Evolutionary conservation across 176 grass and related monocot genomes (phyloP).

Genomic region (Phoenix dactylifera): DNA sequence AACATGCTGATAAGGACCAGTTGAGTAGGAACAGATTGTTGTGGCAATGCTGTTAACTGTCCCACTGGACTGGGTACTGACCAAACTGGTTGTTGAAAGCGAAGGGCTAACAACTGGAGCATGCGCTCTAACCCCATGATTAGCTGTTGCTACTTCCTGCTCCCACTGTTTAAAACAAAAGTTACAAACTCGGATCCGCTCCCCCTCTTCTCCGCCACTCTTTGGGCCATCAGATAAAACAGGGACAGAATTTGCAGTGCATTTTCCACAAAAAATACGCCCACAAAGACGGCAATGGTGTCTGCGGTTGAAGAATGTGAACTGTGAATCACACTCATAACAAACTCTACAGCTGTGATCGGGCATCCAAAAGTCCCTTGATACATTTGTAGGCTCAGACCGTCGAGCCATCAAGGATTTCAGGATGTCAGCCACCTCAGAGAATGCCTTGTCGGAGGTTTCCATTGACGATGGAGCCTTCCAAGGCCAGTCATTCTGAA

Average conservation of each 20-base stretch:
- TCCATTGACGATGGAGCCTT: conserved; percentile 36
- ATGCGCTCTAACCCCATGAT: conserved; percentile 11
- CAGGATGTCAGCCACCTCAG: conserved; percentile 52
- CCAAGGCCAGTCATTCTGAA: neutral
- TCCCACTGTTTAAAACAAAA: conserved; percentile 86
- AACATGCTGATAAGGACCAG: conserved; percentile 42
- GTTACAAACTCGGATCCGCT: conserved; percentile 67
- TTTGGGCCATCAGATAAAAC: conserved; percentile 26
- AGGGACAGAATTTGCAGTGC: conserved; percentile 67
- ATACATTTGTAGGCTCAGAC: conserved; percentile 64
- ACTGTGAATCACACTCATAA: conserved; percentile 75
- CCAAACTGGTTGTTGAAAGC: conserved; percentile 46
- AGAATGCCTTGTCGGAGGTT: conserved; percentile 38
- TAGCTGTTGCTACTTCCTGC: conserved; percentile 43
- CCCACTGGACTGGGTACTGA: conserved; percentile 52
- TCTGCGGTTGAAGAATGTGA: conserved; percentile 85
- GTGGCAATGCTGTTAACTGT: conserved; percentile 36
- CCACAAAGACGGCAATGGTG: conserved; percentile 94
- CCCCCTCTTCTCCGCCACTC: conserved; percentile 38
- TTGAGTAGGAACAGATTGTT: conserved; percentile 35
- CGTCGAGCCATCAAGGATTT: conserved; percentile 59
- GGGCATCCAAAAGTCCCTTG: conserved; percentile 92
- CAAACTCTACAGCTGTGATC: conserved; percentile 84
- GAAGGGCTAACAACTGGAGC: conserved; percentile 29
- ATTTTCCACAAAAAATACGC: conserved; percentile 85